Conservation (phyloP, 2,329 filamentous ascomycete genomes). For the Verticillium nonalfalfae region DNA sequence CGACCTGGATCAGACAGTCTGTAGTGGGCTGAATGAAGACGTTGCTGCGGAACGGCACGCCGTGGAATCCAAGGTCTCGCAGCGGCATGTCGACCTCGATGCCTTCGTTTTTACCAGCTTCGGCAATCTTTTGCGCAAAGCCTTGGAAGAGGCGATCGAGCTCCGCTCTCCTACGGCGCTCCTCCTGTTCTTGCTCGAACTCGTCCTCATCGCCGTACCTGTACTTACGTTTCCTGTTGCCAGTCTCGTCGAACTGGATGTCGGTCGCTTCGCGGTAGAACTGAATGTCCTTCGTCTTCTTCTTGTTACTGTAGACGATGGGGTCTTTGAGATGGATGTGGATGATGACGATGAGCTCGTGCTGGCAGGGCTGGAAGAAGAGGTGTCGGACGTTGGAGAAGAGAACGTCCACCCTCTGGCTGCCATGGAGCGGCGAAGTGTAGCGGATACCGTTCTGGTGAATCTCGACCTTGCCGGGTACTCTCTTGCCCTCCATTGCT, state of each 20-base stretch:
- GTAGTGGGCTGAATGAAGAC: slow-evolving; percentile 95
- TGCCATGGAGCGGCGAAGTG: slow-evolving; percentile 70
- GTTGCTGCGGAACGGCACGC: slow-evolving; percentile 91
- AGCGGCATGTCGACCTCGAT: slow-evolving; percentile 96
- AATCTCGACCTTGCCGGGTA: slow-evolving; percentile 92
- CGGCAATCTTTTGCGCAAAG: slow-evolving; percentile 95
- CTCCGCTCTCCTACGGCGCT: slow-evolving; percentile 82
- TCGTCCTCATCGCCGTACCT: slow-evolving; percentile 97
- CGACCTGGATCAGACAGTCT: slow-evolving; percentile 93
- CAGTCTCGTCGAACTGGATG: slow-evolving; percentile 97
- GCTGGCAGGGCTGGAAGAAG: slow-evolving; percentile 96
- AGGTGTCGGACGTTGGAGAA: slow-evolving; percentile 98
- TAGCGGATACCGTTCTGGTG: slow-evolving; percentile 99
- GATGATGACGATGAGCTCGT: slow-evolving; percentile 95
- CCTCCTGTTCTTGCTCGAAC: slow-evolving; percentile 97
- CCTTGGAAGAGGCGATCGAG: slow-evolving; percentile 93
- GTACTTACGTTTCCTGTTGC: slow-evolving; percentile 95
- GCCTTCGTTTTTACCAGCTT: slow-evolving; percentile 84
- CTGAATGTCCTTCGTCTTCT: slow-evolving; percentile 98
- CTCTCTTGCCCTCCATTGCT: slow-evolving; percentile 92
- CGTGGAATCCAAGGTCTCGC: slow-evolving; percentile 92
- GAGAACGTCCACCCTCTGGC: slow-evolving; percentile 83
- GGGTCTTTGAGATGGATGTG: slow-evolving; percentile 97
- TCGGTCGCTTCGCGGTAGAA: slow-evolving; percentile 98
- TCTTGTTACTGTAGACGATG: slow-evolving; percentile 93